phyloP scores from a whole-genome alignment of 306 rosid genomes.

The Alnus glutinosa region DNA sequence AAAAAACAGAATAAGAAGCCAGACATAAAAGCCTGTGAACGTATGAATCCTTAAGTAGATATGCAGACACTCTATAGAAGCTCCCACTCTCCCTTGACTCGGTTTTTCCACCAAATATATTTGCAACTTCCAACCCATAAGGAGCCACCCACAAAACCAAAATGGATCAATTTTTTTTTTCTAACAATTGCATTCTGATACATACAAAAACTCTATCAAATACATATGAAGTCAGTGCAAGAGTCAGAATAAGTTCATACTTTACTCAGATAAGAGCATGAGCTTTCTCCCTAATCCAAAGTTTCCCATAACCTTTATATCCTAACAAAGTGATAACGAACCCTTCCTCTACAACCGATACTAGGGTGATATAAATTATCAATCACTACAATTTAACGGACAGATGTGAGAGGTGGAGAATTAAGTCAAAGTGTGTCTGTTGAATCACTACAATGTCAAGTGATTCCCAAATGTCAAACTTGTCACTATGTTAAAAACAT shows the following conservation, averaged over 20 bases:
- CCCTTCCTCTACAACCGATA: neutral
- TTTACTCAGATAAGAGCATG: neutral
- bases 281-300: neutral
- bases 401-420: neutral
- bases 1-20: neutral
- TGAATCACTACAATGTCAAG: neutral
- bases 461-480: neutral
- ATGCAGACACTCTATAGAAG: neutral
- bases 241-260: neutral
- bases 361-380: neutral
- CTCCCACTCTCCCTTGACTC: neutral
- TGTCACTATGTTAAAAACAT: neutral
- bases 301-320: neutral
- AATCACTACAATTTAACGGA: neutral
- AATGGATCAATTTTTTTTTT: neutral
- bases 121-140: neutral
- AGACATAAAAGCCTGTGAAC: neutral
- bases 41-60: neutral
- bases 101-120: neutral
- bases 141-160: neutral
- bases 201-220: neutral
- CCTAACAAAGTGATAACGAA: neutral
- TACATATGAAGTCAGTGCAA: neutral
- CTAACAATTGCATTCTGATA: neutral
- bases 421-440: neutral